Evolutionary conservation across 345 rosid species (phyloP).

Genomic region (Rubroshorea leprosula): DNA sequence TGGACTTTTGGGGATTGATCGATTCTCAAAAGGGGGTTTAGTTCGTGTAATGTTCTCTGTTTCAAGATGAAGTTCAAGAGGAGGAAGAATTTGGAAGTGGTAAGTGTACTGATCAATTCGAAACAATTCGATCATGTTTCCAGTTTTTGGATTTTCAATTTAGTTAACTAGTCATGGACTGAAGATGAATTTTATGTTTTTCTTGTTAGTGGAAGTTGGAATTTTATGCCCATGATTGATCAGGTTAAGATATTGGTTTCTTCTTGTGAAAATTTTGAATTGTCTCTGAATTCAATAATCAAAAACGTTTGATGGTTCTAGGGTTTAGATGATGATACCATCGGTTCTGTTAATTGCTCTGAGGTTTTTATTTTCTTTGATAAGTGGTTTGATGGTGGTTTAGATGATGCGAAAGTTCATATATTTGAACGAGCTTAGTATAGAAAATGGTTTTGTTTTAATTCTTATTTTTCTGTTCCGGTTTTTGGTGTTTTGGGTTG

Average conservation of each 20-base stretch:
- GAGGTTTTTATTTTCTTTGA: background rate
- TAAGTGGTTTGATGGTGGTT: background rate
- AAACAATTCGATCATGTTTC: background rate
- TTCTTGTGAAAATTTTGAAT: background rate
- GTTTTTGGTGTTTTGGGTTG: too few relatives aligned
- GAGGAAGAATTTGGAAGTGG: slow-evolving; percentile 81
- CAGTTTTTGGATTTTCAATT: too few relatives aligned
- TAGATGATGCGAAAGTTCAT: background rate
- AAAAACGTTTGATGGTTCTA: background rate
- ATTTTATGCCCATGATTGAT: background rate
- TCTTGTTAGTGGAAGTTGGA: background rate
- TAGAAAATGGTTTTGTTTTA: too few relatives aligned
- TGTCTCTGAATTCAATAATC: too few relatives aligned
- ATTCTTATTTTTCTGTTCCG: too few relatives aligned
- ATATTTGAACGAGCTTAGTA: background rate
- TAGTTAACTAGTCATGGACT: background rate
- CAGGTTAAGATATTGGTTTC: background rate
- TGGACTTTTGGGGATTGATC: slow-evolving; percentile 44
- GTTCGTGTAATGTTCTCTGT: slow-evolving; percentile 44
- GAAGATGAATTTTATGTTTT: too few relatives aligned
- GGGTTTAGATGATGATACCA: background rate
- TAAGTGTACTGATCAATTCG: slow-evolving; percentile 25
- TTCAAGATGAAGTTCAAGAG: slow-evolving; percentile 70
- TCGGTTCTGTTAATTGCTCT: background rate
- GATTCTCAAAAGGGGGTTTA: slow-evolving; percentile 19